Evolutionary conservation across 257 asterid genomes (phyloP), one percentile per base, ranked within the genome.

Genomic region (Gentiana dahurica): DNA sequence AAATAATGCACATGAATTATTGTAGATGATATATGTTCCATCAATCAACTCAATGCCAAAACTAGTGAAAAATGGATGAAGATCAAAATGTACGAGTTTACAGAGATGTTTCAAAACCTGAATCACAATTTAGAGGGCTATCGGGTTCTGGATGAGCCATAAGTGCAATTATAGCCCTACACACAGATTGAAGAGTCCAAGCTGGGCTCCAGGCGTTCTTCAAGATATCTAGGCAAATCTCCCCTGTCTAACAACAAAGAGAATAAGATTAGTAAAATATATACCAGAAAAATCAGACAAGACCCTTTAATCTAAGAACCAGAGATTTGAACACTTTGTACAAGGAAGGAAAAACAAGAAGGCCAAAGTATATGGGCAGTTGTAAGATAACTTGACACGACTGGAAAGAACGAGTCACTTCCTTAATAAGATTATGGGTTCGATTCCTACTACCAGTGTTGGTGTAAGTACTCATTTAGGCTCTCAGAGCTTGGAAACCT

Each of bases 81-180:
- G 37, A 2, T 8, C 37, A 37, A 13, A 34, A 44, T 34, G 11
- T 36, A 64, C 51, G 59, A 45, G 33, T 34, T 33, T 24, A 33
- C 43, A 55, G 13, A 4, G 43, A 46, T 12, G 32, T n/a, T 12
- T 34, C 39, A 12, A 63, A 77, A 89, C 99, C 99, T 77, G 97
- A 92, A 71, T 92, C 97, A 66, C 99, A 92, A 70, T 92, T 92
- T n/a, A 92, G 80, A 5, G 99, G 99, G 70, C 99, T 92, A 74
- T 92, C 97, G 60, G 97, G 84, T 73, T 86, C 97, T 8, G 99
- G 99, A 75, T 92, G 97, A 72, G 99, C 99, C 99, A 92, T 92
- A 72, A 92, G 66, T 41, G 97, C 99, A 62, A 92, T 92, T 60
- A 92, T 88, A 77, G 99, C 99, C 76, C 97, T 79, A 71, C 99